phyloP scores from a whole-genome alignment of 768 basidiomycete genomes.

The Collybia mongolica region DNA sequence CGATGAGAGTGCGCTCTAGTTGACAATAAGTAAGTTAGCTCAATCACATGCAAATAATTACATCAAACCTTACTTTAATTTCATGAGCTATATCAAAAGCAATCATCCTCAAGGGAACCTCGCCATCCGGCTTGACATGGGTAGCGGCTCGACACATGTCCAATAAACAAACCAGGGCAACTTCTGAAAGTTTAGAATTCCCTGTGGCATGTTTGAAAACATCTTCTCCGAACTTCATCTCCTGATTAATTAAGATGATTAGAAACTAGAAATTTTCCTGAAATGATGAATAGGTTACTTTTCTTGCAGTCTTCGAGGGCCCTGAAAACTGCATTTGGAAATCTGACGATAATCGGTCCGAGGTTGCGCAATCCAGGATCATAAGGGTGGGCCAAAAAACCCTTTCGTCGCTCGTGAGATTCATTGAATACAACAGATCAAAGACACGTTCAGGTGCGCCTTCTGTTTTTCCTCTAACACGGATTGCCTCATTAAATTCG shows the following conservation, averaged over 20 bases:
- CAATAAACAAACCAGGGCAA: conserved; percentile 69
- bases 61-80: conserved; percentile 53
- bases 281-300: conserved; percentile 23
- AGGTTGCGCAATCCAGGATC: conserved; percentile 69
- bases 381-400: conserved; percentile 81
- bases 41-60: background rate
- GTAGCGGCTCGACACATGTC: conserved; percentile 78
- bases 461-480: conserved; percentile 63
- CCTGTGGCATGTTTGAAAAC: conserved; percentile 56
- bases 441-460: conserved; percentile 86
- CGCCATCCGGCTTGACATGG: conserved; percentile 46
- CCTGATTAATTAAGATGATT: conserved; percentile 22
- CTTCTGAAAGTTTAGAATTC: conserved; percentile 59
- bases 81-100: conserved; percentile 78
- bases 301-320: conserved; percentile 32
- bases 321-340: conserved; percentile 38
- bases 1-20: conserved; percentile 29
- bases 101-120: conserved; percentile 61
- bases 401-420: conserved; percentile 44
- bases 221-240: conserved; percentile 62
- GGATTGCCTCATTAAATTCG: conserved; percentile 76
- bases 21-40: background rate
- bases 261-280: background rate
- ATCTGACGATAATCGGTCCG: conserved; percentile 67
- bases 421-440: conserved; percentile 65